Evolutionary conservation across 192 early-diverging fungal species (phyloP), one percentile per base, ranked within the genome.

Genomic region (Irineochytrium annulatum): DNA sequence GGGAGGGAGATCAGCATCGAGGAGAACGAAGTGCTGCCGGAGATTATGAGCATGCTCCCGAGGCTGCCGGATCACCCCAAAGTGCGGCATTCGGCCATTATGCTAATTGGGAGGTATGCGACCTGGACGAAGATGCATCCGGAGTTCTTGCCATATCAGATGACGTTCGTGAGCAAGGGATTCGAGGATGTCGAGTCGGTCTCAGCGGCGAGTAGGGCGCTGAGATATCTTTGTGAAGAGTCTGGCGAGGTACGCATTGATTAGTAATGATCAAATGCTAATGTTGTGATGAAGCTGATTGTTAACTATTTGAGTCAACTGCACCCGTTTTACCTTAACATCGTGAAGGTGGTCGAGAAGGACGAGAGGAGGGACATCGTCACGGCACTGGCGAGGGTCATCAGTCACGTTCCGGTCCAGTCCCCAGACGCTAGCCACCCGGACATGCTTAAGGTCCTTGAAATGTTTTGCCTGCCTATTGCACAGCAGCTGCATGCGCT

Each of bases 71-170:
- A 77, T 19, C 95, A 99, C 63, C 91, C 97, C 13, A 94, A 93
- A 69, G 86, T 99, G 72, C 87, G 88, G 59, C 96, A 98, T 60
- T 93, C 95, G 0, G 93, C 94, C 1, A 94, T 95, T 20, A 75
- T 98, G 20, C 93, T 99, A 5, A 95, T 99, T 67, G 92, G 91
- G 1, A 80, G 94, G 51, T 99, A 99, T 66, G 88, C 95, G 22
- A 80, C 81, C 55, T 99, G 97, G 97, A 96, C 94, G 1, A 70
- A 77, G 41, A 49, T 64, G 32, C 94, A 98, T 65, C 92, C 94
- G 6, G 80, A 91, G 69, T 92, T 87, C 55, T 83, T 99, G n/a
- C 68, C 82, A 30, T 95, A 92, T 69, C 95, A 98, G 77, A 82
- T 99, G 34, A 83, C 77, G 32, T 98, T 87, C 70, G 90, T 99